Percentiles rank a stretch among this genome's conserved stretches.
Conservation (phyloP, 176 grass and related monocot species). For the Neostapfia colusana region DNA sequence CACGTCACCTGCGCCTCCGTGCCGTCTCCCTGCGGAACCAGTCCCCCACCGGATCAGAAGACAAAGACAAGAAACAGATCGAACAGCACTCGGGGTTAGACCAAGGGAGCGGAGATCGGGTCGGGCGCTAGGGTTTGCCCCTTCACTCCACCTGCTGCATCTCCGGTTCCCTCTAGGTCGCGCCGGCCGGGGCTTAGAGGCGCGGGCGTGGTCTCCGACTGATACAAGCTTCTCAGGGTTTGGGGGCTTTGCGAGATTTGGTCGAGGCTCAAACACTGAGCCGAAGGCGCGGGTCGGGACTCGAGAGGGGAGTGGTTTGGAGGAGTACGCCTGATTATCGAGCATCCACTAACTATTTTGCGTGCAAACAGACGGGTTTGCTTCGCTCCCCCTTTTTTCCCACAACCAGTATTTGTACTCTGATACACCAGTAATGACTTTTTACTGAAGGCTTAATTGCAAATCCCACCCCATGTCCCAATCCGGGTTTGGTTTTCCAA, state of each 20-base stretch:
- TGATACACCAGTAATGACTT: no score
- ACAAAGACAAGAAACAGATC: not conserved
- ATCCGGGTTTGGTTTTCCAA: no score
- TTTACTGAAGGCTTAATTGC: no score
- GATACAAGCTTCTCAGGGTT: not conserved
- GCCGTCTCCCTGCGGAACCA: constrained; percentile 63
- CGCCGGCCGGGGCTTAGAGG: constrained; percentile 12
- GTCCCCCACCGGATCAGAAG: constrained; percentile 12
- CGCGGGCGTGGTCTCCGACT: not conserved
- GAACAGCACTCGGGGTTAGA: not conserved
- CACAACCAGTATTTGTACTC: no score
- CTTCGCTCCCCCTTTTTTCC: no score
- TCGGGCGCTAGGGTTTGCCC: constrained; percentile 17
- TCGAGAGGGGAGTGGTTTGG: no score
- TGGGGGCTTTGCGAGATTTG: constrained; percentile 1
- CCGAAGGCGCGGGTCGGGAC: not conserved
- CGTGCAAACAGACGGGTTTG: no score
- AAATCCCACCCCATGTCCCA: no score
- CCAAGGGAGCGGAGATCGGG: not conserved
- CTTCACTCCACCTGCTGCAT: constrained; percentile 58
- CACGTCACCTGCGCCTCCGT: constrained; percentile 95
- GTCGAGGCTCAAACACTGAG: not conserved
- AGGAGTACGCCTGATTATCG: no score
- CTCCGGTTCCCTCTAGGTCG: not conserved
- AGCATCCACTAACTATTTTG: no score